Conservation (phyloP, 169 alveolate genomes). For the Plasmodium sp. region DNA sequence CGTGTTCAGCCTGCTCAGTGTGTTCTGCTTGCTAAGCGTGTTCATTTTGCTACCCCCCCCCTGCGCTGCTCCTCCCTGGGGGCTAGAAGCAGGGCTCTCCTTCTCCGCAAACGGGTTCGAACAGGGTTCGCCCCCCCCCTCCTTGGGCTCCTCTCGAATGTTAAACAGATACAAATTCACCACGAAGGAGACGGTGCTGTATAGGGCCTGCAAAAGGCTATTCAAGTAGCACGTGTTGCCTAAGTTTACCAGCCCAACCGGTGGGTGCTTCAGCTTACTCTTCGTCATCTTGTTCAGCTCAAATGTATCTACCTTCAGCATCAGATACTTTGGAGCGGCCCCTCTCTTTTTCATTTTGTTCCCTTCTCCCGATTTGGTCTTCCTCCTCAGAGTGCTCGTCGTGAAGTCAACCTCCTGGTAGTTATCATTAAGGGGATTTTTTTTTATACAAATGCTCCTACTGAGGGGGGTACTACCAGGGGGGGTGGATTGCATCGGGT, state of each 20-base stretch:
- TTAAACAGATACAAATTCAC: slow-evolving; percentile 35
- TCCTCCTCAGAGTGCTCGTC: background rate
- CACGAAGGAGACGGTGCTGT: slow-evolving; percentile 89
- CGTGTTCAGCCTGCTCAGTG: background rate
- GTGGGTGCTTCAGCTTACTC: slow-evolving; percentile 35
- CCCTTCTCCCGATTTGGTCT: background rate
- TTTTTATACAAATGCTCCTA: background rate
- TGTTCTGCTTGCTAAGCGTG: background rate
- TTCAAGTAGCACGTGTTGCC: slow-evolving; percentile 97
- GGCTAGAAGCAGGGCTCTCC: background rate
- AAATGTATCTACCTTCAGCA: slow-evolving; percentile 9
- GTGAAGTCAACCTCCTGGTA: slow-evolving; percentile 15
- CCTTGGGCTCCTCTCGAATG: background rate
- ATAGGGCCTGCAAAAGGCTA: slow-evolving; percentile 94
- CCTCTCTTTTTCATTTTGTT: background rate
- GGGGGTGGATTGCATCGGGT: background rate
- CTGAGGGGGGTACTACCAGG: background rate
- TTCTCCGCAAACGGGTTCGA: background rate
- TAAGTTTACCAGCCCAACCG: slow-evolving; percentile 91
- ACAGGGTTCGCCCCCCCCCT: background rate
- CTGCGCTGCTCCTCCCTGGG: background rate
- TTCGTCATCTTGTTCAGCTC: slow-evolving; percentile 23
- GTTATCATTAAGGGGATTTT: background rate
- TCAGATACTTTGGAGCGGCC: slow-evolving; percentile 24
- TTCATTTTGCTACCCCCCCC: background rate